Conservation (phyloP, 2,329 filamentous ascomycete species). For the Paecilomyces formosus region DNA sequence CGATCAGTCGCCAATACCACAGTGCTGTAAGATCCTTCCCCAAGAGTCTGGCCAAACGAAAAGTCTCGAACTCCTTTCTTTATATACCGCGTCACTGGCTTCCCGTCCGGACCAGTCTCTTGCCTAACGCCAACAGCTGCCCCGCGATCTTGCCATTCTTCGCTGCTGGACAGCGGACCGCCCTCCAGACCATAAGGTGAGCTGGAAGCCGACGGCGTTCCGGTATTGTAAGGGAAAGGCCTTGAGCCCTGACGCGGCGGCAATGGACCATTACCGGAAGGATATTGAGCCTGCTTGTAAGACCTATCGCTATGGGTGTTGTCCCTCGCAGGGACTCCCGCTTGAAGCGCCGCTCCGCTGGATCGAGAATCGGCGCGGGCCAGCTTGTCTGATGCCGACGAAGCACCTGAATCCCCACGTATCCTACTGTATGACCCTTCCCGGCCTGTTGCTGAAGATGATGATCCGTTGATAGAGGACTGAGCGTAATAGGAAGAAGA, state of each 20-base stretch:
- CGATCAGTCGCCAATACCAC: conserved; percentile 89
- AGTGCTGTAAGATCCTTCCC: conserved; percentile 96
- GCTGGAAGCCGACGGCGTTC: conserved; percentile 26
- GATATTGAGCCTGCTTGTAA: conserved; percentile 56
- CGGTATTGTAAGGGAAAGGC: conserved; percentile 50
- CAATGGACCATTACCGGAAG: conserved; percentile 52
- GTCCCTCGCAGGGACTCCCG: conserved; percentile 59
- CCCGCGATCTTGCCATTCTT: conserved; percentile 93
- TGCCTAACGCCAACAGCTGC: conserved; percentile 77
- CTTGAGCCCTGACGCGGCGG: conserved; percentile 72
- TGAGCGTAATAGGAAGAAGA: conserved; percentile 44
- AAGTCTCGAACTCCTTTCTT: conserved; percentile 99
- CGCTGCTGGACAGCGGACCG: conserved; percentile 58
- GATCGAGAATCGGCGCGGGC: conserved; percentile 58
- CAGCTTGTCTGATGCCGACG: conserved; percentile 49
- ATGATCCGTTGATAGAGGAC: conserved; percentile 32
- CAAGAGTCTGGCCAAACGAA: conserved; percentile 80
- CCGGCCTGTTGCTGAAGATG: conserved; percentile 29
- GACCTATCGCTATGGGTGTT: conserved; percentile 61
- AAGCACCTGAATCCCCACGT: conserved; percentile 52
- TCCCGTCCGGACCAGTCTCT: conserved; percentile 78
- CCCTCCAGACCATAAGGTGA: conserved; percentile 51
- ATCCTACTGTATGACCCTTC: conserved; percentile 48
- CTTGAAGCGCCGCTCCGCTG: conserved; percentile 50
- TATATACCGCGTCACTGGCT: conserved; percentile 71